Conservation (phyloP, 306 rosid species). For the Rosa multiflora region DNA sequence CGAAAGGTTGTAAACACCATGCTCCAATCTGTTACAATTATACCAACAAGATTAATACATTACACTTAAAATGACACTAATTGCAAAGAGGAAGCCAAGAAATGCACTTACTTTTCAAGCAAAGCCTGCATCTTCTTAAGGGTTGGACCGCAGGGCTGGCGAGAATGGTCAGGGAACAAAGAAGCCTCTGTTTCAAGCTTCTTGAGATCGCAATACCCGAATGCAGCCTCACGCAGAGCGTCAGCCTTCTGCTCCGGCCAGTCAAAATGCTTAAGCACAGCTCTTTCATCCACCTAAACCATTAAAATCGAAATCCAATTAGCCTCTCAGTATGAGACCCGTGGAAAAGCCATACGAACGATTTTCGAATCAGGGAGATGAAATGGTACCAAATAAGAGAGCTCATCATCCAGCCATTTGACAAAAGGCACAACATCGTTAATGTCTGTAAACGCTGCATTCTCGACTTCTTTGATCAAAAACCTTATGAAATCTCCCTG, state of each 20-base stretch:
- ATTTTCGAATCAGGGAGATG: background rate
- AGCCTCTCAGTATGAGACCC: background rate
- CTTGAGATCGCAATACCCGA: slow-evolving; percentile 86
- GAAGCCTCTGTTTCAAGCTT: slow-evolving; percentile 83
- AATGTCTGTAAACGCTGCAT: slow-evolving; percentile 76
- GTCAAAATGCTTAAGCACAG: slow-evolving; percentile 90
- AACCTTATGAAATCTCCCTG: slow-evolving; percentile 92
- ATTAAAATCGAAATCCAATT: background rate
- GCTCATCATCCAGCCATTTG: slow-evolving; percentile 98
- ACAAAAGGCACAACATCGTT: slow-evolving; percentile 93
- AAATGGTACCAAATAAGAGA: slow-evolving; percentile 69
- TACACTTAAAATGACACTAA: background rate
- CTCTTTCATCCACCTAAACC: slow-evolving; percentile 91
- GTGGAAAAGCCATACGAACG: background rate
- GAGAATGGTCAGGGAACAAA: slow-evolving; percentile 70
- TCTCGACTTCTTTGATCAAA: slow-evolving; percentile 86
- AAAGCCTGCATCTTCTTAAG: slow-evolving; percentile 96
- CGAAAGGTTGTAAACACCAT: slow-evolving; percentile 79
- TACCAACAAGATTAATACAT: background rate
- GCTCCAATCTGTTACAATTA: slow-evolving; percentile 73
- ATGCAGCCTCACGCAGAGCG: slow-evolving; percentile 94
- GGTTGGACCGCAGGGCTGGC: slow-evolving; percentile 79
- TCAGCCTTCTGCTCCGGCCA: slow-evolving; percentile 99
- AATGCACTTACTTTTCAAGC: slow-evolving; percentile 62
- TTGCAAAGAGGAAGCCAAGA: background rate